Evolutionary conservation across 1,284 basidiomycete genomes (phyloP), one percentile per base, ranked within the genome.

Genomic region (Xanthoconium separans): DNA sequence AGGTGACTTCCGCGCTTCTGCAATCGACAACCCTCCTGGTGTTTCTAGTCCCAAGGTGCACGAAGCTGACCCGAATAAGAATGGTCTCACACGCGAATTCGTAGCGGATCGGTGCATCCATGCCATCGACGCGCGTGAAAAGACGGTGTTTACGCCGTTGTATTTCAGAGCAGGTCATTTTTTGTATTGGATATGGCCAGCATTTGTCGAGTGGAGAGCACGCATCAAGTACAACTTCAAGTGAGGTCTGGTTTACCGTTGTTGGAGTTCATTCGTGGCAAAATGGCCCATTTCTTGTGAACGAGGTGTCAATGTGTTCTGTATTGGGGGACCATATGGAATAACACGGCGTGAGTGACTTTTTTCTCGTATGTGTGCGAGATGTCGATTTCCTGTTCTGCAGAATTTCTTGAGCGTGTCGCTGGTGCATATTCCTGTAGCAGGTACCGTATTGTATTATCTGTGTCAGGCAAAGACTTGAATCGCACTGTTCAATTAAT

Each of bases 1-100:
- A 62, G 92, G 93, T 50, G 78, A 82, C 60, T 94, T 95, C 73
- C 83, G 92, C 24, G 80, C 83, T 2, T 89, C 87, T 10, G 89
- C 89, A 0, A 84, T 91, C 5, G 88, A 91, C 61, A 77, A 75
- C 55, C 77, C 84, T 24, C 65, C 72, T 2, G 62, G 63, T 15
- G 44, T 33, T 16, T 56, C 64, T 6, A 43, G 12, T 36, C 34
- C 62, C 11, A 18, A 22, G 3, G 65, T 80, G 39, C 69, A 78
- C 47, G 80, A 89, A 62, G 58, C 65, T 8, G 77, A 86, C 54
- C 80, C 83, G 0, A 80, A 80, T 55, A 77, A 75, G 52, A 60
- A 73, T 34, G 87, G 85, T 4, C 63, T 90, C 34, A 86, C 78
- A 65, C 69, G 76, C 40, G 78, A 78, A 6, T 74, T 62, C 7